phyloP scores from a whole-genome alignment of 2,329 filamentous ascomycete species.

The Aciculosporium take region DNA sequence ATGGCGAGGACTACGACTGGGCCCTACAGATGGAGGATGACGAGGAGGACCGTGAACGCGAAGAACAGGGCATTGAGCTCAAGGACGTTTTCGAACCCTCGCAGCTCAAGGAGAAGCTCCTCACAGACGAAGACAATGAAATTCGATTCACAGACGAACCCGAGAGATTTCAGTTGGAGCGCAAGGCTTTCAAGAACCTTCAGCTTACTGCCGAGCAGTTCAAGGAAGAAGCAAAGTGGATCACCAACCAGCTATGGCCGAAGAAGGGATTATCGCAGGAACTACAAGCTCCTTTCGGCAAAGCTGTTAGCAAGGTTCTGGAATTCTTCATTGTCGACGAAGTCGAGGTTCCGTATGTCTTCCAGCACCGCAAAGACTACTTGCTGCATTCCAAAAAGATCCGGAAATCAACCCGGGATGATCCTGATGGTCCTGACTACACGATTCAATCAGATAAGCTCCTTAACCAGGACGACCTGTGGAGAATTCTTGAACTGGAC shows the following conservation, averaged over 20 bases:
- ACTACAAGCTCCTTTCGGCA: conserved; percentile 69
- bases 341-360: conserved; percentile 93
- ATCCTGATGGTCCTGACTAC: conserved; percentile 58
- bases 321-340: conserved; percentile 92
- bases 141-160: conserved; percentile 84
- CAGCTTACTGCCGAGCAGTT: conserved; percentile 73
- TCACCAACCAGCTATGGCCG: conserved; percentile 76
- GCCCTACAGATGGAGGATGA: conserved; percentile 80
- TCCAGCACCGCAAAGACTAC: conserved; percentile 96
- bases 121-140: conserved; percentile 87
- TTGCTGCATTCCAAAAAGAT: conserved; percentile 76
- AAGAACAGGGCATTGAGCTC: conserved; percentile 75
- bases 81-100: conserved; percentile 98
- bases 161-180: conserved; percentile 84
- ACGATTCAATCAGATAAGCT: conserved; percentile 73
- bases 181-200: conserved; percentile 74
- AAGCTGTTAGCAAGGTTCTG: conserved; percentile 78
- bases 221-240: conserved; percentile 83
- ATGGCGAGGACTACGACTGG: conserved; percentile 92
- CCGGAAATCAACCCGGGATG: conserved; percentile 44
- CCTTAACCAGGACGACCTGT: conserved; percentile 81
- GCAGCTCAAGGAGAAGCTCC: conserved; percentile 81
- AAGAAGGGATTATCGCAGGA: conserved; percentile 65
- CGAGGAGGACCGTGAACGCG: conserved; percentile 62
- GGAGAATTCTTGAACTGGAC: conserved; percentile 89